A percentile compares a stretch with the other conserved stretches of the same genome.
Conservation (phyloP, 2,329 filamentous ascomycete genomes). For the Trichoderma citrinoviride region DNA sequence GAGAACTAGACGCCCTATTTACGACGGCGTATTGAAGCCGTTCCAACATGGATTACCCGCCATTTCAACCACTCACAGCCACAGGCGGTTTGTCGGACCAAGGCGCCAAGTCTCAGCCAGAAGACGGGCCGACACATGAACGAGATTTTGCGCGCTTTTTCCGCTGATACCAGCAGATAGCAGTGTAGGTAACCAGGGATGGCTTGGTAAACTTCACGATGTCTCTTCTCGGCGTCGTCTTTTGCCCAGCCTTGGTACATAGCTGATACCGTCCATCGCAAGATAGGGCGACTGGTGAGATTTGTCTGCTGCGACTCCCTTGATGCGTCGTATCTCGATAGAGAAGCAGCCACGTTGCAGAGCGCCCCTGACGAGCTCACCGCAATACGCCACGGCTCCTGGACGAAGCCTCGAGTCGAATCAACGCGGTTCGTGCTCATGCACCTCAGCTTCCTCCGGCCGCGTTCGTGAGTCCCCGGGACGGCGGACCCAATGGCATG, state of each 20-base stretch:
- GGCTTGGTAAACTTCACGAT: conserved; percentile 12
- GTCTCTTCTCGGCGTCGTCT: conserved; percentile 1
- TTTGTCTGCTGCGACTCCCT: not conserved
- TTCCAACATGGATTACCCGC: not conserved
- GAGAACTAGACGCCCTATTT: not conserved
- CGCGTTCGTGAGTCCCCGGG: conserved; percentile 1
- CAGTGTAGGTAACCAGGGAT: not conserved
- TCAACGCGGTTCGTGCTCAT: not conserved
- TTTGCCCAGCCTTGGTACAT: not conserved
- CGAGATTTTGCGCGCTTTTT: conserved; percentile 19
- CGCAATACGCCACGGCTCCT: conserved; percentile 1
- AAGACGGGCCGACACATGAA: conserved; percentile 19
- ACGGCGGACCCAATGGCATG: conserved; percentile 1
- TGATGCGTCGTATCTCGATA: not conserved
- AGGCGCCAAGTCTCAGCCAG: conserved; percentile 18
- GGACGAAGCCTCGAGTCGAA: not conserved
- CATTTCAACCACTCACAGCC: conserved; percentile 3
- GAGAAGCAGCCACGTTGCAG: conserved; percentile 15
- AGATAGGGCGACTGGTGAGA: not conserved
- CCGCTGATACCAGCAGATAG: not conserved
- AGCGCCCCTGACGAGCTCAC: conserved; percentile 5
- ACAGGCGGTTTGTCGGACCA: not conserved
- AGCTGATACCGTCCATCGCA: not conserved
- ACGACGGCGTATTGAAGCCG: not conserved
- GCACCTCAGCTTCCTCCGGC: not conserved